Evolutionary conservation across 2,329 filamentous ascomycete species (phyloP).

Genomic region (Stachybotrys echinatus): DNA sequence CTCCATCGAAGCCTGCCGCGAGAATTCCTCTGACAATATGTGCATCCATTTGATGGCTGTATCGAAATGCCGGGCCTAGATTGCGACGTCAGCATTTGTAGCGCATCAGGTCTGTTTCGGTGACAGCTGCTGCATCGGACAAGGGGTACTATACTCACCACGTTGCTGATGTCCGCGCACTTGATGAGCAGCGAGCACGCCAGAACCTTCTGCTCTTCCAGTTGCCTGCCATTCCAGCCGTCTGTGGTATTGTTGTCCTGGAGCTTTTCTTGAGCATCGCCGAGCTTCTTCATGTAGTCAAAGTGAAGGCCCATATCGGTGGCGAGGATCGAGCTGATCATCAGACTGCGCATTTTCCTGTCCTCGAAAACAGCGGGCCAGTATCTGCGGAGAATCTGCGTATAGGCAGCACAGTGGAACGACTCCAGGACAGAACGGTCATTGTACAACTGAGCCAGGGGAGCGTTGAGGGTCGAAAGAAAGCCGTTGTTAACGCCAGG

Average conservation of each 20-base stretch:
- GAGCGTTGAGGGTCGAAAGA: conserved; percentile 83
- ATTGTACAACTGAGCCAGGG: conserved; percentile 91
- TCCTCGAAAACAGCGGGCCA: conserved; percentile 83
- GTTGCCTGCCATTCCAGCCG: conserved; percentile 70
- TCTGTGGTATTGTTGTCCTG: conserved; percentile 61
- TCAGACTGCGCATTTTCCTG: conserved; percentile 73
- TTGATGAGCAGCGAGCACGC: conserved; percentile 93
- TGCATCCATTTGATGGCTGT: conserved; percentile 85
- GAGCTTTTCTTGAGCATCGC: conserved; percentile 74
- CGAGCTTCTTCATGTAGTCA: conserved; percentile 88
- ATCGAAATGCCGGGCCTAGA: conserved; percentile 75
- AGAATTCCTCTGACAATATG: conserved; percentile 92
- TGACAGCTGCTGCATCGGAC: too few species aligned
- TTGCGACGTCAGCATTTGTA: conserved; percentile 3
- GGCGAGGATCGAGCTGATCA: conserved; percentile 96
- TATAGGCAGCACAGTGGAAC: conserved; percentile 95
- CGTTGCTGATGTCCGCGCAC: conserved; percentile 97
- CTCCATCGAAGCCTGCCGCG: conserved; percentile 90
- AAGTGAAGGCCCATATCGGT: conserved; percentile 98
- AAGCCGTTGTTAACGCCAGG: conserved; percentile 98
- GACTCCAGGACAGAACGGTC: conserved; percentile 95
- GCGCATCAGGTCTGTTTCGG: too few species aligned
- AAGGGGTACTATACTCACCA: conserved; percentile 74
- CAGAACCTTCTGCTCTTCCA: conserved; percentile 72
- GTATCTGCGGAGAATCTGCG: conserved; percentile 86